These are phyloP conservation scores for Teratosphaeria nubilosa DNA, from an alignment of 2,329 filamentous ascomycete species.

Conservation along the genomic window DNA sequence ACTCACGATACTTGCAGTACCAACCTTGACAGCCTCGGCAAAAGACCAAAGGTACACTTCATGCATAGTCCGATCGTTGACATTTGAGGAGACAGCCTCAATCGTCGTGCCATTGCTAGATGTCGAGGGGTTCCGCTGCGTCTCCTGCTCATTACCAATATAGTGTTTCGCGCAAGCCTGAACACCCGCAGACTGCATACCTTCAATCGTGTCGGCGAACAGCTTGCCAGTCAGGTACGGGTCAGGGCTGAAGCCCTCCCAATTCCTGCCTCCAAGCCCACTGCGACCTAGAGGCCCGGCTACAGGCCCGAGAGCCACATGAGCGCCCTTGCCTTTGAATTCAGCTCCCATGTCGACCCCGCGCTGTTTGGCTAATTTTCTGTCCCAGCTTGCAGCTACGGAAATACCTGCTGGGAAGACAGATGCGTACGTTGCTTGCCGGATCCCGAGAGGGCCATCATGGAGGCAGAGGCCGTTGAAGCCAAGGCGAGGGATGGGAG, in stretches of 20 bases:
- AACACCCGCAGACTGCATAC: conserved; percentile 28
- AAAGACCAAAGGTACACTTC: conserved; percentile 37
- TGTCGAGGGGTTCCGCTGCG: conserved; percentile 16
- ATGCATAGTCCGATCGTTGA: conserved; percentile 53
- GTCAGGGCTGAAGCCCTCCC: conserved; percentile 19
- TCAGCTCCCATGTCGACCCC: conserved; percentile 25
- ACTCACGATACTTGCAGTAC: conserved; percentile 25
- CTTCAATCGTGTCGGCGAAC: conserved; percentile 19
- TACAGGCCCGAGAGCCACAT: conserved; percentile 23
- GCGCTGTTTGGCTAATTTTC: conserved; percentile 23
- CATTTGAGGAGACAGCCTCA: conserved; percentile 22
- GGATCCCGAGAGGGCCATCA: conserved; percentile 44
- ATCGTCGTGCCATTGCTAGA: conserved; percentile 21
- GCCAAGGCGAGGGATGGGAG: conserved; percentile 58
- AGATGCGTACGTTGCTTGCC: conserved; percentile 62
- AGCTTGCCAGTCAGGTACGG: conserved; percentile 22
- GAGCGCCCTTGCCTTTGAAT: conserved; percentile 24
- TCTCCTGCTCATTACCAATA: conserved; percentile 43
- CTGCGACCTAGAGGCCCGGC: conserved; percentile 23
- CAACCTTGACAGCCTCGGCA: conserved; percentile 20
- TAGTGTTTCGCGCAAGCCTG: conserved; percentile 33
- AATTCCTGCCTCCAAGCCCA: conserved; percentile 23
- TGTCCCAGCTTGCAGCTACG: conserved; percentile 33
- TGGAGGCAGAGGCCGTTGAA: conserved; percentile 46
- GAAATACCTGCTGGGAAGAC: conserved; percentile 54